Base-by-base conservation (phyloP, 2,329 filamentous ascomycete genomes). In the Aspergillus sp. region DNA sequence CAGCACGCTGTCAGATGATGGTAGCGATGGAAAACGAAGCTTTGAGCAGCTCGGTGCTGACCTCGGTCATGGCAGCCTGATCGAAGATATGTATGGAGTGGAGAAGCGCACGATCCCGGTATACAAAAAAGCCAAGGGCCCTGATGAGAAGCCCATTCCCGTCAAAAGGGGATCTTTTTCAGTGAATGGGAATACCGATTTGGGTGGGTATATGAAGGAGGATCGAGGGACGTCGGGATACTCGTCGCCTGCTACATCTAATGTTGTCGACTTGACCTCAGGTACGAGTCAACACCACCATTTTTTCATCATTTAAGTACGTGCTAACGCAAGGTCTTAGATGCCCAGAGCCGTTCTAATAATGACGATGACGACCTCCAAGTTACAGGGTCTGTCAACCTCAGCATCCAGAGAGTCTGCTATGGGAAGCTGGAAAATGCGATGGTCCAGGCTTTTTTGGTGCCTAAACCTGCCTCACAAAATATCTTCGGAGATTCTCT, bases 21-120 rank as follows among this genome's bases (percentile, higher is more conserved):
- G 50, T 8, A 55, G 47, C 30, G 59, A 59, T 30, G 44, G 46
- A 3, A 68, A 69, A 50, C 59, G 65, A 6, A 54, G 46, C 30
- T 54, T 51, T 10, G 44, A 59, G 12, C 53, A 65, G 7, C 38
- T 69, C 29, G 64, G 62, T 13, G 56, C 63, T 37, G 50, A 43
- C 6, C 45, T 51, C 28, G 53, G 50, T n/a, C 56, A 57, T 12
- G 46, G 54, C 10, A 59, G 51, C 35, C 43, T 90, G 69, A 80
- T 95, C 37, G 88, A 94, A 64, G 78, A 81, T 29, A 74, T 90
- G 61, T 88, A 90, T 61, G 83, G 85, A 52, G 79, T 94, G 10
- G 78, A 87, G 52, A 77, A 84, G 40, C 85, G 90, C 27, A 71
- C 73, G 55, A 71, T 59, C 49, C 74, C 63, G 59, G 80, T 86